These are phyloP conservation scores for Kurtzmaniella quercitrusa DNA, from an alignment of 1,139 yeast genomes.

Conservation along the genomic window DNA sequence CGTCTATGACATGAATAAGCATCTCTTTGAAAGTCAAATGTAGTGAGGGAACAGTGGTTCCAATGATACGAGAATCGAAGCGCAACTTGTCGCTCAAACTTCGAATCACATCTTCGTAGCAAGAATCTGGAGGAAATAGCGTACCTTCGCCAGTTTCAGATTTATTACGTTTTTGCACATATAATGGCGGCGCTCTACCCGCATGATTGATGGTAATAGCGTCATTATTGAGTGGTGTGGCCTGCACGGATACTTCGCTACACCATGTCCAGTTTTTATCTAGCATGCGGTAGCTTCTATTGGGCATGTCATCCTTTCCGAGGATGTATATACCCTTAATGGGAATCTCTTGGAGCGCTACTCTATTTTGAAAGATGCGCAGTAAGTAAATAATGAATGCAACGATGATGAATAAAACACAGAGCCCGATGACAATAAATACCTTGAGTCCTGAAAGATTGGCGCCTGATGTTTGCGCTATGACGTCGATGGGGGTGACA, in stretches of 20 bases:
- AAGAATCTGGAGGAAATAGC: conserved; percentile 53
- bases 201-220: conserved; percentile 52
- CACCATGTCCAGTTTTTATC: conserved; percentile 43
- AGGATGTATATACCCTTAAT: conserved; percentile 62
- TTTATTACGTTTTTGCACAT: conserved; percentile 29
- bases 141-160: conserved; percentile 27
- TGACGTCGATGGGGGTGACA: conserved; percentile 73
- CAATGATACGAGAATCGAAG: conserved; percentile 37
- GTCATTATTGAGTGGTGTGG: conserved; percentile 44
- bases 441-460: conserved; percentile 61
- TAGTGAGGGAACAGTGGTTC: conserved; percentile 34
- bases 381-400: conserved; percentile 44
- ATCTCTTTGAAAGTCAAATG: conserved; percentile 47
- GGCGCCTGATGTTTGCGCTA: conserved; percentile 57
- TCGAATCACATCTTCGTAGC: conserved; percentile 62
- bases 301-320: conserved; percentile 60
- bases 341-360: conserved; percentile 72
- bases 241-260: conserved; percentile 41
- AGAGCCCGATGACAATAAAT: conserved; percentile 70
- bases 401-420: conserved; percentile 55
- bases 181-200: conserved; percentile 52
- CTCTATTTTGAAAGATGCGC: conserved; percentile 56
- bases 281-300: conserved; percentile 32
- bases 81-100: conserved; percentile 52
- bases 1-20: conserved; percentile 21